Evolutionary conservation across 805 yeast genomes (phyloP).

Genomic region (Myxozyma neotropica): DNA sequence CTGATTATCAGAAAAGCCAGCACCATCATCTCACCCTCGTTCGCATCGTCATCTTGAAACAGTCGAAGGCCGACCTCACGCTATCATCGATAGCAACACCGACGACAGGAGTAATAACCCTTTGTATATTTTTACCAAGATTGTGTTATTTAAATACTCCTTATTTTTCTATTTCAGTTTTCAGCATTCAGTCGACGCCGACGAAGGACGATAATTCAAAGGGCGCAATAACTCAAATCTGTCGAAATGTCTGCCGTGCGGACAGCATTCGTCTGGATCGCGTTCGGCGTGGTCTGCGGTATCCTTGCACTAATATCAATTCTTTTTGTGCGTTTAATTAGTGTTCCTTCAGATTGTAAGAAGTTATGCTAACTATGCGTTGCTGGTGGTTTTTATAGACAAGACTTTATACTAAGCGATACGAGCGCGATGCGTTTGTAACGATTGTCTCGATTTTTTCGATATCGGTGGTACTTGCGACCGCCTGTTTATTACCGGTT

Average conservation of each 20-base stretch:
- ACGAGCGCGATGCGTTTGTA: constrained; percentile 35
- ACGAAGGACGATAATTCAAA: background rate
- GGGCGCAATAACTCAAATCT: background rate
- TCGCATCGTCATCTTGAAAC: too few species aligned
- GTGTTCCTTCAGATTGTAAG: background rate
- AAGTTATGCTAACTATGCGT: background rate
- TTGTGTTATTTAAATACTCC: too few species aligned
- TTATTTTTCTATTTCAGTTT: too few species aligned
- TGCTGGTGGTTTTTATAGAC: constrained; percentile 15
- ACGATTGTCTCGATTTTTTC: constrained; percentile 33
- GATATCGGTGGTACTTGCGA: constrained; percentile 34
- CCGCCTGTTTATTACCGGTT: constrained; percentile 34
- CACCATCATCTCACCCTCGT: too few species aligned
- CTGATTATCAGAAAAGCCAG: background rate
- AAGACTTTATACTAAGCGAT: constrained; percentile 28
- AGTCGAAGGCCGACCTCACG: too few species aligned
- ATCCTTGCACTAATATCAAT: constrained; percentile 28
- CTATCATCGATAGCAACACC: too few species aligned
- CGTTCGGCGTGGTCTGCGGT: constrained; percentile 34
- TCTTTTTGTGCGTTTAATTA: constrained; percentile 23
- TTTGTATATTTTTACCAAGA: too few species aligned
- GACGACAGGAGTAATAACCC: too few species aligned
- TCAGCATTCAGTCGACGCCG: too few species aligned
- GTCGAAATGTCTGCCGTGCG: constrained; percentile 29
- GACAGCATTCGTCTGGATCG: constrained; percentile 35